Evolutionary conservation across 2,329 filamentous ascomycete genomes (phyloP), one percentile per base, ranked within the genome.

Genomic region (Grosmannia penicillata): DNA sequence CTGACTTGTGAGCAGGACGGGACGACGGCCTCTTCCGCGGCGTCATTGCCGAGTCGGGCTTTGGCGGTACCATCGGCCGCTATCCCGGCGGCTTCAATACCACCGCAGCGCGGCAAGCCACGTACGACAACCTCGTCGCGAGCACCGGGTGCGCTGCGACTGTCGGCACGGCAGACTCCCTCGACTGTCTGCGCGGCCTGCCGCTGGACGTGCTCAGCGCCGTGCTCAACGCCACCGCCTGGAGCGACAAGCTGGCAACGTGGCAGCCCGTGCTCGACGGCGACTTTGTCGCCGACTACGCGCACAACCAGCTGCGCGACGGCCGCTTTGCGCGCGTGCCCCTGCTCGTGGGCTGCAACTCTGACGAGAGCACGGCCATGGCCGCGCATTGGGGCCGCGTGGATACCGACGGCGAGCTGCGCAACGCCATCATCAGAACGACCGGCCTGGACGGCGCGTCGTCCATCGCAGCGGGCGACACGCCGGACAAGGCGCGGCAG

Each of bases 281-380:
- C 13, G 54, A 61, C 34, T 61, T 62, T 8, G 54, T 66, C n/a
- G 59, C 58, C 10, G 49, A 60, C 34, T 60, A 57, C 26, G 69
- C 67, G 9, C 52, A 63, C 8, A 53, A 63, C 7, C 70, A 77
- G 46, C 57, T 82, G 6, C 55, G 58, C 2, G 52, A 63, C 6
- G 75, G 75, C 33, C 63, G 65, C 15, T 80, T 81, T 45, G 68
- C 79, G 40, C 64, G 72, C 37, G 72, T 82, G 0, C 78, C 57
- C 28, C 68, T 67, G 1, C 61, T 83, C 7, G 58, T 66, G 25
- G 78, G 79, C 7, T 67, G 66, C 26, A 82, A 80, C 52, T 68
- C 67, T 1, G 78, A 82, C 47, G 78, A 83, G 51, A 78, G 58
- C 18, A 68, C 68, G 1, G 58, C 60, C 1, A 78, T 78, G 48